phyloP scores from a whole-genome alignment of 371 early-diverging fungal genomes.

The Mortierella sp. region DNA sequence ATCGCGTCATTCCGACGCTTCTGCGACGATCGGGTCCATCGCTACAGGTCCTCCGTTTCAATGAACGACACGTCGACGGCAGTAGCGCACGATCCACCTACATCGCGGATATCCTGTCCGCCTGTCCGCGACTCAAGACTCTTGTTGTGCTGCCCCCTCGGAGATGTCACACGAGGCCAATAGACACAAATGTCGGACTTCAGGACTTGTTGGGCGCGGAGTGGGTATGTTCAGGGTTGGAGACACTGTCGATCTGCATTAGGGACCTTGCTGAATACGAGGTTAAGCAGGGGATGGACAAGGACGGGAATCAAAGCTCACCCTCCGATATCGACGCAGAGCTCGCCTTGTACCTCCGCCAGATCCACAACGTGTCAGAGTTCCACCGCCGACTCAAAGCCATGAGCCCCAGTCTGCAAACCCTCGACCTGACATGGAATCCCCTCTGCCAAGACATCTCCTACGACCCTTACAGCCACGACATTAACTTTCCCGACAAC shows the following conservation, averaged over 20 bases:
- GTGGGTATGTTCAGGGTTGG: neutral
- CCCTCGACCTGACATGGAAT: neutral
- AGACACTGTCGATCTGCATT: neutral
- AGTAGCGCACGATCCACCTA: neutral
- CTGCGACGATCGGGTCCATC: neutral
- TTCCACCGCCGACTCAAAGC: neutral
- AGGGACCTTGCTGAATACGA: neutral
- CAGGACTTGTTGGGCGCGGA: neutral
- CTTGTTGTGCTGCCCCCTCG: neutral
- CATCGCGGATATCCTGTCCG: neutral
- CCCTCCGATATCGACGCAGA: neutral
- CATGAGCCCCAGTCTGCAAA: neutral
- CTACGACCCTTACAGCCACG: neutral
- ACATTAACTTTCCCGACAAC: neutral
- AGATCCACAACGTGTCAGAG: neutral
- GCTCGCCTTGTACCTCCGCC: neutral
- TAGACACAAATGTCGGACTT: no score
- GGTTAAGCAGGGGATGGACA: no score
- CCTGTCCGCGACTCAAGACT: no score
- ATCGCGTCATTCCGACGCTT: neutral
- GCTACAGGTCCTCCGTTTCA: neutral
- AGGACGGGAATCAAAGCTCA: no score
- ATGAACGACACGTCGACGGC: neutral
- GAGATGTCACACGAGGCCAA: neutral
- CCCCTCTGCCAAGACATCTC: neutral